Evolutionary conservation across 768 basidiomycete species (phyloP).

Genomic region (Suillus clintonianus): DNA sequence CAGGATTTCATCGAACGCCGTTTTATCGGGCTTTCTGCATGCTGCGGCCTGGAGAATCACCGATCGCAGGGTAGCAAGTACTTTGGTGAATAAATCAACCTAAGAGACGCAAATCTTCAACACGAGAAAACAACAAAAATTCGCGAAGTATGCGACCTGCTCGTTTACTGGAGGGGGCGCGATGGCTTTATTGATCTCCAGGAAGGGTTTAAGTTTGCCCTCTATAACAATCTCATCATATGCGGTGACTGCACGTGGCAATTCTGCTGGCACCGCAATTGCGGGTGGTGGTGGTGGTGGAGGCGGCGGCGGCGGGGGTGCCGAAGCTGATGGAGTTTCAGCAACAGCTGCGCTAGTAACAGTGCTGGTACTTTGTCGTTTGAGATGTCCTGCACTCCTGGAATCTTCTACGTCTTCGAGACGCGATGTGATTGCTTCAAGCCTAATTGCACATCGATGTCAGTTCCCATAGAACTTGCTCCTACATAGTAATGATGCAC

Average conservation of each 20-base stretch:
- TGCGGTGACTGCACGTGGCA: slow-evolving; percentile 63
- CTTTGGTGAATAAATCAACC: slow-evolving; percentile 68
- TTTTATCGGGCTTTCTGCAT: slow-evolving; percentile 80
- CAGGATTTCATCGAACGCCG: slow-evolving; percentile 57
- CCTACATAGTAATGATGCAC: slow-evolving; percentile 17
- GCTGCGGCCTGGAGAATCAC: slow-evolving; percentile 66
- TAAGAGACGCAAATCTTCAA: slow-evolving; percentile 31
- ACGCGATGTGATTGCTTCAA: slow-evolving; percentile 91
- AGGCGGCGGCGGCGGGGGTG: slow-evolving; percentile 31
- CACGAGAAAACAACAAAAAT: neutral
- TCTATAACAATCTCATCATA: slow-evolving; percentile 77
- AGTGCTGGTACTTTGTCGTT: slow-evolving; percentile 33
- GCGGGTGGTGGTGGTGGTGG: slow-evolving; percentile 40
- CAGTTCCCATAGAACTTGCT: slow-evolving; percentile 5
- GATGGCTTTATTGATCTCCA: slow-evolving; percentile 70
- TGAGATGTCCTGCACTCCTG: slow-evolving; percentile 20
- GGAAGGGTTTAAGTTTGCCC: slow-evolving; percentile 71
- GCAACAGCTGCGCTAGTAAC: slow-evolving; percentile 25
- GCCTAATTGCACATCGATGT: slow-evolving; percentile 42
- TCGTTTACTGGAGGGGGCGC: slow-evolving; percentile 71
- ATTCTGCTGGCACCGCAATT: slow-evolving; percentile 39
- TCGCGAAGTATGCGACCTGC: slow-evolving; percentile 55
- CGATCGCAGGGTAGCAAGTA: slow-evolving; percentile 67
- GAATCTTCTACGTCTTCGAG: slow-evolving; percentile 88
- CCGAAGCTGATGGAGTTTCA: slow-evolving; percentile 28